phyloP scores from a whole-genome alignment of 208 protist species.

The Blastocrithidia nonstop region DNA sequence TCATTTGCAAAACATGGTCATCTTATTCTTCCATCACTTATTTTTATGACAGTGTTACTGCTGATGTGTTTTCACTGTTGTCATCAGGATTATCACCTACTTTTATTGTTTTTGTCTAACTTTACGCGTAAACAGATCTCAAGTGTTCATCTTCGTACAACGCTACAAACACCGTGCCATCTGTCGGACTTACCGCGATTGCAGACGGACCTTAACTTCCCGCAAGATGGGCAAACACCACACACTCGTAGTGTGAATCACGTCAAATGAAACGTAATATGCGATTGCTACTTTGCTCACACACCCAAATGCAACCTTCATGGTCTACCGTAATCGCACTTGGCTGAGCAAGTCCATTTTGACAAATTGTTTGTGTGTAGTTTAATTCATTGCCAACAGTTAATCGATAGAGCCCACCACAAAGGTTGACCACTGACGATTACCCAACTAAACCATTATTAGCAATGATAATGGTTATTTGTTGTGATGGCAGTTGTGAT shows the following conservation, averaged over 20 bases:
- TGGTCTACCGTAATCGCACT: constrained; percentile 23
- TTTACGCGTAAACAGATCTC: not conserved
- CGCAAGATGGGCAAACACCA: constrained; percentile 40
- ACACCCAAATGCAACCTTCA: constrained; percentile 39
- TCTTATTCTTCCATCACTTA: not conserved
- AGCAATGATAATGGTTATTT: not conserved
- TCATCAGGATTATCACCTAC: constrained; percentile 1
- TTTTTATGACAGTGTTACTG: not conserved
- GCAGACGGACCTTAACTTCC: constrained; percentile 43
- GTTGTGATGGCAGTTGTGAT: not conserved
- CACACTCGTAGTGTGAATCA: constrained; percentile 27
- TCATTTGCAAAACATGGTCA: not conserved
- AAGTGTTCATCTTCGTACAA: constrained; percentile 24
- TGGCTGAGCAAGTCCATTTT: constrained; percentile 26
- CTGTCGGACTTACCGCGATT: constrained; percentile 21
- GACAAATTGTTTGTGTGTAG: constrained; percentile 42
- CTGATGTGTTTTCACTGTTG: not conserved
- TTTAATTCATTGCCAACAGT: no score
- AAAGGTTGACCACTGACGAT: constrained; percentile 23
- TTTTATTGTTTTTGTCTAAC: not conserved
- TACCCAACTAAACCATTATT: constrained; percentile 23
- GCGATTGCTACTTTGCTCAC: constrained; percentile 41
- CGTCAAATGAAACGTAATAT: constrained; percentile 41
- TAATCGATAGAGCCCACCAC: constrained; percentile 52
- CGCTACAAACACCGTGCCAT: constrained; percentile 39